Evolutionary conservation across 768 basidiomycete species (phyloP).

Genomic region (Auriscalpium microsporum): DNA sequence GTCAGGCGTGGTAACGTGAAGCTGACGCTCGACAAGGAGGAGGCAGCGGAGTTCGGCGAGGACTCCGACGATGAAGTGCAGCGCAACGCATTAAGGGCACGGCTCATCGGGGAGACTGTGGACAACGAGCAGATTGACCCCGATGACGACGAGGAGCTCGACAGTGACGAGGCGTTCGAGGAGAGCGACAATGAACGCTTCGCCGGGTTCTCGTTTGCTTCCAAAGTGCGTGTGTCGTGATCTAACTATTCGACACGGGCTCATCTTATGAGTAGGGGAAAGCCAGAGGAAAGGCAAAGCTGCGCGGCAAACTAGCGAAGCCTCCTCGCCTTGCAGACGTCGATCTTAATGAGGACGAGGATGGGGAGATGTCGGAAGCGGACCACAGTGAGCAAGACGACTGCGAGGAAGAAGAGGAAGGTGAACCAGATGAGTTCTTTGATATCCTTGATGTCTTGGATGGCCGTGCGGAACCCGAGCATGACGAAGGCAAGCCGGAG

Average conservation of each 20-base stretch:
- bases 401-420: constrained; percentile 26
- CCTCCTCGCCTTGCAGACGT: constrained; percentile 40
- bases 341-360: constrained; percentile 53
- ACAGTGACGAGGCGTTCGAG: constrained; percentile 78
- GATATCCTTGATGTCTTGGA: constrained; percentile 21
- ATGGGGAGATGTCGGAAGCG: constrained; percentile 24
- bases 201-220: constrained; percentile 46
- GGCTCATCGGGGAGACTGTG: constrained; percentile 32
- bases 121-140: constrained; percentile 29
- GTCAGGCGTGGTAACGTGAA: constrained; percentile 43
- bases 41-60: constrained; percentile 24
- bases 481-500: constrained; percentile 26
- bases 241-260: background rate
- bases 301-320: constrained; percentile 17
- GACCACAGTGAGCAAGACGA: constrained; percentile 28
- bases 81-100: constrained; percentile 20
- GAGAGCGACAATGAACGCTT: constrained; percentile 76
- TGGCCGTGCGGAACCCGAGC: constrained; percentile 12
- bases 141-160: constrained; percentile 79
- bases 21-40: constrained; percentile 50
- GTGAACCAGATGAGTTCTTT: constrained; percentile 17
- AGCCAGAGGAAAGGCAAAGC: constrained; percentile 19
- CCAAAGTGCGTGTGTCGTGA: constrained; percentile 22
- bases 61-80: constrained; percentile 31
- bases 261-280: constrained; percentile 13